These are phyloP conservation scores for Panellus pusillus DNA, from an alignment of 768 basidiomycete genomes.

Conservation along the genomic window DNA sequence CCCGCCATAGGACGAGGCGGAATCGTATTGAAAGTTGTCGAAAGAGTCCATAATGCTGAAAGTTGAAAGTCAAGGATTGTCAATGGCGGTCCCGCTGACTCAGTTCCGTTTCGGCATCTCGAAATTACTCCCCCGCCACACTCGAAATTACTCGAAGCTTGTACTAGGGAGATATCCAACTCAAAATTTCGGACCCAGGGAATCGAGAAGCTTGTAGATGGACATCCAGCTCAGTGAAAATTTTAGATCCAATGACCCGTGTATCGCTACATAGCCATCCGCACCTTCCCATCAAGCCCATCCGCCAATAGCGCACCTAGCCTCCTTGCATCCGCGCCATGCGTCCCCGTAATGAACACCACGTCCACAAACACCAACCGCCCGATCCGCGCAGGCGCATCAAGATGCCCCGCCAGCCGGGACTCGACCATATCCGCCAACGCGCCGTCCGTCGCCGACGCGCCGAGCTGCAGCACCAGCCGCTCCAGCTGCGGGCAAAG, in stretches of 20 bases:
- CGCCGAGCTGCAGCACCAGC: conserved; percentile 11
- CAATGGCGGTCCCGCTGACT: too few species aligned
- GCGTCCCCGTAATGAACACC: conserved; percentile 9
- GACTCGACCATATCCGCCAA: conserved; percentile 12
- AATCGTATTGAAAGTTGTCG: conserved; percentile 85
- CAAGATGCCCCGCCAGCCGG: conserved; percentile 7
- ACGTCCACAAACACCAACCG: conserved; percentile 1
- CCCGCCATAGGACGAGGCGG: conserved; percentile 75
- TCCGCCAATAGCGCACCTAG: conserved; percentile 1
- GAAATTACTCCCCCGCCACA: too few species aligned
- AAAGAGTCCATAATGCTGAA: conserved; percentile 61
- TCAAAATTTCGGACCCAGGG: too few species aligned
- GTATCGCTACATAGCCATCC: background rate
- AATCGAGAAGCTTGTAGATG: too few species aligned
- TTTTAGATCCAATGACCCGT: too few species aligned
- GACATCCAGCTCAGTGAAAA: too few species aligned
- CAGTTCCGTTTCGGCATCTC: too few species aligned
- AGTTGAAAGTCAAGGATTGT: too few species aligned
- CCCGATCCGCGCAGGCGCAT: conserved; percentile 10
- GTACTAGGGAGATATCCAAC: too few species aligned
- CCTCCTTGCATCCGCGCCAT: background rate
- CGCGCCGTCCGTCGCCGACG: conserved; percentile 8
- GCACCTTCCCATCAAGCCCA: conserved; percentile 6
- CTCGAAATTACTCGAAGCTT: too few species aligned
- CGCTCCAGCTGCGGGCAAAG: conserved; percentile 16